A percentile compares a stretch with the other conserved stretches of the same genome.
phyloP scores from a whole-genome alignment of 352 stramenopile genomes.

The Globisporangium apiculatum region DNA sequence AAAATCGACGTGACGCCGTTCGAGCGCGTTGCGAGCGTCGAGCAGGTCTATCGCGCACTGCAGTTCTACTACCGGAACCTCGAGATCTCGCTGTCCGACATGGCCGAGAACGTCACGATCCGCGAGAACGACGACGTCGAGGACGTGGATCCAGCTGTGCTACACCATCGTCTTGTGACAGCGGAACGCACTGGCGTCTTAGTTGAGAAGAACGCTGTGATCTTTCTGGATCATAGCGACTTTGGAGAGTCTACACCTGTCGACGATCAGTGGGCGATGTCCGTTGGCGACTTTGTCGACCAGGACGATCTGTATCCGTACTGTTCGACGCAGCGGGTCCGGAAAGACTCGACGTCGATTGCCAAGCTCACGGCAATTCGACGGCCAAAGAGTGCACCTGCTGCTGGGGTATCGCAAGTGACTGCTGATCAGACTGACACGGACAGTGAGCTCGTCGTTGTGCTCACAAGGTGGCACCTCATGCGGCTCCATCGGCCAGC shows the following conservation, averaged over 20 bases:
- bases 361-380: constrained; percentile 1
- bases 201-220: constrained; percentile 5
- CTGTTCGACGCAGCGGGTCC: constrained; percentile 9
- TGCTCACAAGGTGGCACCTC: constrained; percentile 10
- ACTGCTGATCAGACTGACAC: background rate
- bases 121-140: constrained; percentile 12
- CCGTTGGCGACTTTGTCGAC: constrained; percentile 7
- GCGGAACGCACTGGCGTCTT: background rate
- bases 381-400: no score
- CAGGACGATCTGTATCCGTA: constrained; percentile 16
- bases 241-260: background rate
- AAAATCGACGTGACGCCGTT: constrained; percentile 42
- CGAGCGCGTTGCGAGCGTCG: constrained; percentile 21
- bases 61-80: constrained; percentile 35
- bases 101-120: constrained; percentile 4
- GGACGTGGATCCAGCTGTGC: background rate
- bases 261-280: constrained; percentile 5
- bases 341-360: constrained; percentile 16
- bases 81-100: constrained; percentile 52
- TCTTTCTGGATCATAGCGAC: constrained; percentile 11
- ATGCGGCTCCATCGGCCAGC: background rate
- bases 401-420: no score
- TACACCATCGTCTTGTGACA: constrained; percentile 7
- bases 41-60: constrained; percentile 30
- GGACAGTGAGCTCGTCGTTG: constrained; percentile 7